A percentile compares a stretch with the other conserved stretches of the same genome.
These are phyloP conservation scores for Yamadazyma diospyri DNA, from an alignment of 1,139 yeast genomes.

Conservation along the genomic window DNA sequence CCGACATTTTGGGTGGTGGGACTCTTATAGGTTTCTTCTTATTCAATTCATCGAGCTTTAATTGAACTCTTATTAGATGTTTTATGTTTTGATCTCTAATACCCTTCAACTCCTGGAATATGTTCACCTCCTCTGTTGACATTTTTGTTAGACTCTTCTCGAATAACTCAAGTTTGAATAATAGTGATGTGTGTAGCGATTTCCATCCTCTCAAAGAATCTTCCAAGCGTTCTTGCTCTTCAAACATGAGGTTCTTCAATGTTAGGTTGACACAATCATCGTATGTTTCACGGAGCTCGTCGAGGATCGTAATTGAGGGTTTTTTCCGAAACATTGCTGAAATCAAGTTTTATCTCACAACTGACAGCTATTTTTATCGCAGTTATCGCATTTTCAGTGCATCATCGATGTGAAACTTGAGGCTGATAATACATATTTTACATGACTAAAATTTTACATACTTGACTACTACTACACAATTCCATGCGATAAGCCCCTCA, in stretches of 20 bases:
- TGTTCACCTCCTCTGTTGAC: constrained; percentile 38
- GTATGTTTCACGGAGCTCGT: constrained; percentile 59
- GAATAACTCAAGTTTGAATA: constrained; percentile 53
- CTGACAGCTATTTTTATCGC: background rate
- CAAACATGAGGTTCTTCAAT: constrained; percentile 52
- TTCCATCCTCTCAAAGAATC: constrained; percentile 73
- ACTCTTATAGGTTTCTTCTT: constrained; percentile 18
- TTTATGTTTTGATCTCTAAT: constrained; percentile 51
- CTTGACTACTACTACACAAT: too few species aligned
- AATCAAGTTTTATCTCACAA: background rate
- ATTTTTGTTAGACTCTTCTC: constrained; percentile 40
- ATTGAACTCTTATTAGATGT: constrained; percentile 43
- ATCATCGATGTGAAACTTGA: too few species aligned
- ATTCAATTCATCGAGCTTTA: constrained; percentile 37
- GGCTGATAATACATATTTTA: too few species aligned
- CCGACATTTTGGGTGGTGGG: constrained; percentile 14
- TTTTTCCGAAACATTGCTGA: constrained; percentile 33
- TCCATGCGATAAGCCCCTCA: too few species aligned
- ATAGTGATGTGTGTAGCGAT: constrained; percentile 56
- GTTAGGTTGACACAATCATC: constrained; percentile 59
- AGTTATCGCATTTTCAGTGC: background rate
- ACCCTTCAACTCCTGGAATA: constrained; percentile 44
- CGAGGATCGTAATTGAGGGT: constrained; percentile 50
- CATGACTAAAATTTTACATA: constrained; percentile 1
- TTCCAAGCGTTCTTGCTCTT: constrained; percentile 49